Evolutionary conservation across 2,329 filamentous ascomycete genomes (phyloP).

Genomic region (Aspergillus sp.): DNA sequence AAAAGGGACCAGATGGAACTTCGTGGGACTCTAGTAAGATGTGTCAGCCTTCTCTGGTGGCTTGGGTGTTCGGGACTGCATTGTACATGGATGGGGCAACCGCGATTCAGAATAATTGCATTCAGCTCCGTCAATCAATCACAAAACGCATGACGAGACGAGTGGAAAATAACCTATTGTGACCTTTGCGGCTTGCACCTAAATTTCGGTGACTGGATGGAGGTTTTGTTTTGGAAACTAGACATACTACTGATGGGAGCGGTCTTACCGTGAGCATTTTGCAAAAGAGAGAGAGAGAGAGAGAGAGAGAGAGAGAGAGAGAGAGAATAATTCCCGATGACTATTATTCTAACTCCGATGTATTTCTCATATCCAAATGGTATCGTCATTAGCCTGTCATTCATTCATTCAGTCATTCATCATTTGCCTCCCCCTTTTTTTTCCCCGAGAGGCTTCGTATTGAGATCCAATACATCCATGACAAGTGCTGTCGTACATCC

Average conservation of each 20-base stretch:
- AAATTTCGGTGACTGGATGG: background rate
- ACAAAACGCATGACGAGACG: background rate
- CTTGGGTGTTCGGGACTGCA: background rate
- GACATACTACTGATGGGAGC: background rate
- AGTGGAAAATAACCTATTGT: background rate
- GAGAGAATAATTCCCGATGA: background rate
- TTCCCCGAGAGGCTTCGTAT: conserved; percentile 9
- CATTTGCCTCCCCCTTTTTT: conserved; percentile 11
- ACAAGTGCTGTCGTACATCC: background rate
- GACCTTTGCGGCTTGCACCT: background rate
- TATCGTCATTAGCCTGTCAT: background rate
- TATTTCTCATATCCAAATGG: conserved; percentile 4
- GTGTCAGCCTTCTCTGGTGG: background rate
- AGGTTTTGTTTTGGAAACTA: no score
- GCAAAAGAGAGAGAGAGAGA: no score
- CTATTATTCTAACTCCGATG: background rate
- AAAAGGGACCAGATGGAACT: conserved; percentile 5
- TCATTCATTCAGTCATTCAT: no score
- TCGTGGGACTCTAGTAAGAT: conserved; percentile 3
- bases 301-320: no score
- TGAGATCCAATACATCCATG: background rate
- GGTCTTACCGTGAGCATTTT: background rate
- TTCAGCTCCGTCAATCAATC: background rate
- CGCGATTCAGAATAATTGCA: background rate
- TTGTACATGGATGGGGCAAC: background rate